Evolutionary conservation across 2,329 filamentous ascomycete species (phyloP), one percentile per base, ranked within the genome.

Genomic region (Talaromyces verruculosus): DNA sequence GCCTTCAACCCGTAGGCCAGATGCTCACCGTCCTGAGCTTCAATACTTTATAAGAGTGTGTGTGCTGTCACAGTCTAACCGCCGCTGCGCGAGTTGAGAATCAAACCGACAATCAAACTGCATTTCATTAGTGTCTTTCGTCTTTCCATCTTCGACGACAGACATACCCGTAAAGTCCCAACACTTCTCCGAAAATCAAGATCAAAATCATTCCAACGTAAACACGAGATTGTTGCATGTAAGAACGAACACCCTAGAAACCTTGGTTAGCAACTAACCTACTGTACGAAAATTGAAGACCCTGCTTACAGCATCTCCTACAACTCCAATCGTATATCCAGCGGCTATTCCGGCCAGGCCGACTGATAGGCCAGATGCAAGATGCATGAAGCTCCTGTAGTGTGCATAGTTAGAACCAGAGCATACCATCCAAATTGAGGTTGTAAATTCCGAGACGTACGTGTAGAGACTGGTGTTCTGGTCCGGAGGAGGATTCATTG

Each of bases 141-240:
- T 33, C 5, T 33, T 33, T 1, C 30, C 30, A 33, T 33, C 30
- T 33, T 33, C 30, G 30, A 33, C 30, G 7, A 57, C 25, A 45
- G 30, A 64, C 89, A 71, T 84, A 97, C 92, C 95, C 95, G 75
- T 99, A 99, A 37, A 99, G 89, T 78, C 95, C 95, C 77, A 99
- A 78, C 19, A 99, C 95, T 84, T 99, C 95, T 65, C 92, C 95
- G 77, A 99, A 99, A 87, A 99, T 99, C 69, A 98, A 86, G 72
- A 98, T 98, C 73, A 99, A 82, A 57, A 99, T 94, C 95, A 98
- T 98, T 79, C 95, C 95, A 60, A 99, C 95, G 73, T 97, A 99
- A 71, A 99, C 91, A 69, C 94, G 88, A 60, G 91, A 96, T 80
- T 99, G 95, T 74, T 92, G 88, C 93, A 99, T 97, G 82, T 96